Percentiles rank a stretch among this genome's conserved stretches.
Conservation (phyloP, 495 filamentous ascomycete genomes). For the Xylaria intraflava region DNA sequence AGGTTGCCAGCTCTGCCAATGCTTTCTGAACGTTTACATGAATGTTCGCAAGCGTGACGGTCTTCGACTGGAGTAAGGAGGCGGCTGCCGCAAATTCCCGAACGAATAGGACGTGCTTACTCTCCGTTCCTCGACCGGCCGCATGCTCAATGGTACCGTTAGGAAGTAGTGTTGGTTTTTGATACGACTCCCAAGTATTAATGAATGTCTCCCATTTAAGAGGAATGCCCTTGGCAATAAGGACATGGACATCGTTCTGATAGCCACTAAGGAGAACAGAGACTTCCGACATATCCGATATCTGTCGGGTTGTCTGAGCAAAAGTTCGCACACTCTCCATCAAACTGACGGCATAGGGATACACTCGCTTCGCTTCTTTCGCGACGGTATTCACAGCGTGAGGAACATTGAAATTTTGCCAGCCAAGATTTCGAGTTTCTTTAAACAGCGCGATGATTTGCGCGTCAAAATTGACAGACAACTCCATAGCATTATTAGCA, state of each 20-base stretch:
- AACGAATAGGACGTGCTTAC: conserved; percentile 92
- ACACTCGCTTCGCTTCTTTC: conserved; percentile 94
- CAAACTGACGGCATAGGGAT: conserved; percentile 92
- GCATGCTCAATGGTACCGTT: conserved; percentile 55
- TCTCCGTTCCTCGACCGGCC: conserved; percentile 59
- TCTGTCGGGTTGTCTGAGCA: conserved; percentile 75
- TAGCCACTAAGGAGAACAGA: conserved; percentile 83
- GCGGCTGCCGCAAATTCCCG: conserved; percentile 83
- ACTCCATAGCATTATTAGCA: conserved; percentile 75
- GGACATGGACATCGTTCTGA: conserved; percentile 72
- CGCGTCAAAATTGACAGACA: conserved; percentile 91
- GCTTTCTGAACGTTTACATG: conserved; percentile 79
- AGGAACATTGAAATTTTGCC: conserved; percentile 87
- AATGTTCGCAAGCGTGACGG: conserved; percentile 66
- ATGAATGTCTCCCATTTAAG: conserved; percentile 96
- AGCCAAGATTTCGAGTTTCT: conserved; percentile 92
- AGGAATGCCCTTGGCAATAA: conserved; percentile 79
- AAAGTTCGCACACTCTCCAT: conserved; percentile 96
- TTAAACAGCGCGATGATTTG: conserved; percentile 98
- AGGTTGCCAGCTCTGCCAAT: conserved; percentile 73
- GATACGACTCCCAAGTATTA: conserved; percentile 88
- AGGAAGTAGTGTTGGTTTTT: conserved; percentile 54
- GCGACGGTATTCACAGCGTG: conserved; percentile 91
- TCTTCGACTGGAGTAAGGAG: conserved; percentile 80
- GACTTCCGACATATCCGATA: conserved; percentile 76